Conservation (phyloP, 228 moss, liverwort and hornwort genomes). For the Sphagnum fallax region DNA sequence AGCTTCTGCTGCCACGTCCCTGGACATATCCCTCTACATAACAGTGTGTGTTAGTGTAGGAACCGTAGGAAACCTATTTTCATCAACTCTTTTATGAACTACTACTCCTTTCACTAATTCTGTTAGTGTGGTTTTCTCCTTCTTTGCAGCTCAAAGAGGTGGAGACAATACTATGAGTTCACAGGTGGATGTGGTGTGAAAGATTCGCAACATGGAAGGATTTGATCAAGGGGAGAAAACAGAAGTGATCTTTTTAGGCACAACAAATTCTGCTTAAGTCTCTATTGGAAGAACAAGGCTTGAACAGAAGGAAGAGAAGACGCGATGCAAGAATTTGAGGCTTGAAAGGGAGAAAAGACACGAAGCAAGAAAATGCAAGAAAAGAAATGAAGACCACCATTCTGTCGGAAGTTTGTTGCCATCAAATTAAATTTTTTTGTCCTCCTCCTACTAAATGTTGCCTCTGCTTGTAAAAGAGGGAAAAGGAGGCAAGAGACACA, state of each 20-base stretch:
- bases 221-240: not conserved
- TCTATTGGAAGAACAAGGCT: not conserved
- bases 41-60: not conserved
- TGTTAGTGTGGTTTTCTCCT: not conserved
- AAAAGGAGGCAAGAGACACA: not conserved
- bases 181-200: not conserved
- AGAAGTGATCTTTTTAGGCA: too few species aligned
- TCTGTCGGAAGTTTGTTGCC: not conserved
- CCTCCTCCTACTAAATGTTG: not conserved
- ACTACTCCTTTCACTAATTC: not conserved
- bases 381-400: too few species aligned
- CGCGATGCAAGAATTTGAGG: too few species aligned
- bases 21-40: too few species aligned
- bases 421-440: not conserved
- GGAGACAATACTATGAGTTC: not conserved
- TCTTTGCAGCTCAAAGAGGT: not conserved
- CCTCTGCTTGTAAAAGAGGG: not conserved
- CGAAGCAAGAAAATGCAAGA: not conserved
- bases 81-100: not conserved
- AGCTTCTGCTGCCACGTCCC: constrained; percentile 26
- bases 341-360: too few species aligned
- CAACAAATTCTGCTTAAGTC: not conserved
- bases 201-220: not conserved
- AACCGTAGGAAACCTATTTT: not conserved
- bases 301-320: not conserved